Evolutionary conservation across 2,329 filamentous ascomycete species (phyloP), one percentile per base, ranked within the genome.

Genomic region (Hawksworthiomyces lignivorus): DNA sequence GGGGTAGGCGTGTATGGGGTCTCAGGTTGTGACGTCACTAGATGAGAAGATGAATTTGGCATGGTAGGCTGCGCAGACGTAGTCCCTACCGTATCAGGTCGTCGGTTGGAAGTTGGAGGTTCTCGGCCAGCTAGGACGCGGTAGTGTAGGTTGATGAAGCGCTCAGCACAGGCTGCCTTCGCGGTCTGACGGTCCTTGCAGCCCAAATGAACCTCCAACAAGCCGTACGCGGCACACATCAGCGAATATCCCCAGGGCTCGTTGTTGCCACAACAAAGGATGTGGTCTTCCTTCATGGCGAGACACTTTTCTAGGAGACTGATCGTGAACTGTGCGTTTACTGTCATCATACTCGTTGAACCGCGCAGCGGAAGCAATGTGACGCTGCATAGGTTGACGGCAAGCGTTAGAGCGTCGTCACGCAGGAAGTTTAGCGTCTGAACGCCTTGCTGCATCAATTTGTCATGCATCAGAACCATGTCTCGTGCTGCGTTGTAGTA

Each of bases 201-300:
- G 21, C 71, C 73, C 12, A 80, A 61, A 46, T 80, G 75, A 0
- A 73, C 72, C 55, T 80, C 74, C 18, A 80, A 62, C 9, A 80
- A 62, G 4, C 75, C 76, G 20, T 72, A 64, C 1, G 75, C 73
- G 4, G 75, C 73, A 49, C 75, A 80, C 70, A 80, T 76, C 54
- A 77, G 77, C 42, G 71, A 75, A 56, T 79, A 78, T 15, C 74
- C 74, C 76, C 76, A 80, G 0, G 76, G 75, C 53, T 80, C 76
- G 51, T 77, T 76, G 59, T 79, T 79, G 14, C 75, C 75, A 47
- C 73, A 77, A 14, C 75, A 64, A 19, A 80, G 56, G 7, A 80
- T 67, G 1, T 74, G 69, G 50, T 80, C 75, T 51, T 79, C 75
- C 54, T 78, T 78, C 66, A 80, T 73, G 35, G 61, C 59, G 27